Percentiles rank a stretch among this genome's conserved stretches.
phyloP scores from a whole-genome alignment of 306 rosid genomes.

The Elaeagnus macrophylla region DNA sequence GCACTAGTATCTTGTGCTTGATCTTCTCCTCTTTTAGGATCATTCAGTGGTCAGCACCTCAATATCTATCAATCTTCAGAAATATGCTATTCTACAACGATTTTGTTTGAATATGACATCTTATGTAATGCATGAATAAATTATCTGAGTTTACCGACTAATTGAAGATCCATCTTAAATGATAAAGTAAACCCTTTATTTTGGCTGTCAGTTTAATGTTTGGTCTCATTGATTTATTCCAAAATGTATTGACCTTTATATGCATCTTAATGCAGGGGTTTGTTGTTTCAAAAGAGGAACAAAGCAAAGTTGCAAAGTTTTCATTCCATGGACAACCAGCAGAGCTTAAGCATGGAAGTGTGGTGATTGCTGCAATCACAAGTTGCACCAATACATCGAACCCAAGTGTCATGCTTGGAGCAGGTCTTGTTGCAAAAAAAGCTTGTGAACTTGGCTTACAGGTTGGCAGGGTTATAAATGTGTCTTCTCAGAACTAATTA shows the following conservation, averaged over 20 bases:
- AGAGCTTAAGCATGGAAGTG: slow-evolving; percentile 80
- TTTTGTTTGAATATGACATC: not conserved
- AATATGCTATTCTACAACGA: too few species aligned
- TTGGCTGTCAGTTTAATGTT: not conserved
- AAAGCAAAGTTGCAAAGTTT: slow-evolving; percentile 69
- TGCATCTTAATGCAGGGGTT: slow-evolving; percentile 52
- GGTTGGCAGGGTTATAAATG: slow-evolving; percentile 39
- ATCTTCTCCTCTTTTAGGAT: too few species aligned
- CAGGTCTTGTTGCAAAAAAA: slow-evolving; percentile 89
- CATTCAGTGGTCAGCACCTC: too few species aligned
- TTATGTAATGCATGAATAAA: not conserved
- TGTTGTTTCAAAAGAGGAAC: slow-evolving; percentile 78
- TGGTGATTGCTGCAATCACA: slow-evolving; percentile 94
- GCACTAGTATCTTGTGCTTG: too few species aligned
- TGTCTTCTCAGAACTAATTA: not conserved
- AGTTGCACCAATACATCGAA: slow-evolving; percentile 96
- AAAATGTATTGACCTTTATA: slow-evolving; percentile 5
- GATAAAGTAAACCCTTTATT: not conserved
- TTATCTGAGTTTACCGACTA: not conserved
- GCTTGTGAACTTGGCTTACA: slow-evolving; percentile 76
- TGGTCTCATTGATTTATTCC: slow-evolving; percentile 4
- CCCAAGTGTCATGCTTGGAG: slow-evolving; percentile 98
- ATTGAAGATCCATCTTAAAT: slow-evolving; percentile 1
- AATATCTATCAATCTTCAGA: too few species aligned
- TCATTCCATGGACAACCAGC: slow-evolving; percentile 83